Base-by-base conservation (phyloP, 179 eudicot species). In the Actinidia polygama region DNA sequence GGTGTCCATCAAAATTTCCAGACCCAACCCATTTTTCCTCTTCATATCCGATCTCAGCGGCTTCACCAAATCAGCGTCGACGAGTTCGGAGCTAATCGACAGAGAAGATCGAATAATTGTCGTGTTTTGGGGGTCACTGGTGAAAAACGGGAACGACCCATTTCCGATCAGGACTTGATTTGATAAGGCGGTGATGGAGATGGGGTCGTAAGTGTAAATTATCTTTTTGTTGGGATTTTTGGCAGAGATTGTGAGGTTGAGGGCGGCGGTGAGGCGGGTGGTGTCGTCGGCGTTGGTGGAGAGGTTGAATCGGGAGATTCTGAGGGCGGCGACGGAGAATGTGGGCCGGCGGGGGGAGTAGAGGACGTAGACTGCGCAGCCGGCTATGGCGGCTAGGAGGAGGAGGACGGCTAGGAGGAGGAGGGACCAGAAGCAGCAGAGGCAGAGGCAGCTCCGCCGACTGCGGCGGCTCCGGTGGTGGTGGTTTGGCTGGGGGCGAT, bases 281-380 rank as follows among this genome's bases (percentile, higher is more conserved):
- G 93, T 86, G 46, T 93, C 88, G 80, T 90, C 75, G 46, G 91
- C 49, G 6, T 90, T 18, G 63, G 93, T 76, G 76, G 91, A 83
- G 79, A 90, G 85, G 85, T 91, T 90, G 79, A 92, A 82, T 0
- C 80, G 64, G 8, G 88, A 77, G 62, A 91, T 80, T 70, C 78
- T 81, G 40, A 93, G 86, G 66, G 93, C 78, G 54, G 86, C 73
- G 76, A 89, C 71, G 5, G 91, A 64, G 83, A 92, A 93, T 9
- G 83, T 7, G 23, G 97, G 95, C 16, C 88, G 90, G 58, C 81
- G 88, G 73, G 97, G 97, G 83, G 61, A 78, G 92, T 93, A 92
- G 50, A 91, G 75, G 81, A 47, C 70, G 93, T 93, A 92, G 47
- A 88, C 72, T 40, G 84, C 85, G 79, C 89, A 84, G 57, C 84